Evolutionary conservation across 306 rosid genomes (phyloP), one percentile per base, ranked within the genome.

Genomic region (Cicer arietinum): DNA sequence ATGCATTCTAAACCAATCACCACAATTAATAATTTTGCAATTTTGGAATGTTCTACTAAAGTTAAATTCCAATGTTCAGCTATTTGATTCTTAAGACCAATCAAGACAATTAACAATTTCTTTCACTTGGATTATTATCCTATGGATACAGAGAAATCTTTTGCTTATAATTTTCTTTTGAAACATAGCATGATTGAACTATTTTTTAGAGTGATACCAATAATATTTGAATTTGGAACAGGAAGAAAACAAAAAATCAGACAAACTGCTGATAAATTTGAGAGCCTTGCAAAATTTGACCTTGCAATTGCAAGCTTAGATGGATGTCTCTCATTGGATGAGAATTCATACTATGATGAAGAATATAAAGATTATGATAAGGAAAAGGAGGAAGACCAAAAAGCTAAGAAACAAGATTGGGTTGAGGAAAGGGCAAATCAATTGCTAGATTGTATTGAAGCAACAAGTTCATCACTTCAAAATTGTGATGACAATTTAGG

Each of bases 181-280:
- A 46, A 22, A 41, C 45, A 22, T 40, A 13, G 22, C 41, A 46
- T 60, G 37, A 13, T 41, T 59, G 45, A 43, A 35, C 4, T 41
- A n/a, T 65, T 22, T 50, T 16, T 18, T 62, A 66, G 63, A 30
- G 25, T 22, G 48, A 73, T 66, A 6, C 77, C 16, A 77, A 82
- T 59, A 13, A 77, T 40, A 3, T 20, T 25, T 69, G 1, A 40
- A 20, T 68, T 82, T 81, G 77, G 62, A 74, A 71, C 86, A 90
- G 96, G 85, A 73, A 78, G 77, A 82, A 88, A 74, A 51, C 91
- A 85, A 68, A 86, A 82, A 71, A 80, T 78, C 44, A 69, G 79
- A 47, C 77, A 88, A 41, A 76, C 79, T 18, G 47, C 77, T 61
- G 69, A 85, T 30, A 78, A 37, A 62, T 81, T 90, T n/a, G 89